Percentiles rank a stretch among this genome's conserved stretches.
phyloP scores from a whole-genome alignment of 2,329 filamentous ascomycete species.

The Fusarium solani-melongenae region DNA sequence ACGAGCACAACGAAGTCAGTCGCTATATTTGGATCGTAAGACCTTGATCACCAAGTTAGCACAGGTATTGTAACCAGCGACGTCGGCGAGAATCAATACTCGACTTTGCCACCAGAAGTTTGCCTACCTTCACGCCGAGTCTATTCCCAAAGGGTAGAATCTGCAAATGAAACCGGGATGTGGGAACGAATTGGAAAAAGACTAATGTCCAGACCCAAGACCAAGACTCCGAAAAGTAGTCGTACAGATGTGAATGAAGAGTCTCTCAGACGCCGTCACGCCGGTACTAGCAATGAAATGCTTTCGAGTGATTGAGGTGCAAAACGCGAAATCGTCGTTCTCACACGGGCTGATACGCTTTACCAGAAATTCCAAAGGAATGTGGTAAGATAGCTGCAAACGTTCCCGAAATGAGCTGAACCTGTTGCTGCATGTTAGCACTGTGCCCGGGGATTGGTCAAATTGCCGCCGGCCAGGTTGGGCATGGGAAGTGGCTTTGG shows the following conservation, averaged over 20 bases:
- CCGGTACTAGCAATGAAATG: slow-evolving; percentile 50
- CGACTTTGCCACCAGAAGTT: background rate
- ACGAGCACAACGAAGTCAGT: slow-evolving; percentile 43
- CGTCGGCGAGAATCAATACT: background rate
- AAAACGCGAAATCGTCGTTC: slow-evolving; percentile 44
- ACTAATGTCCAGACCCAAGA: slow-evolving; percentile 51
- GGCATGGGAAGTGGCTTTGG: background rate
- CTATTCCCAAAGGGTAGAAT: slow-evolving; percentile 43
- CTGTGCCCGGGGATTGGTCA: background rate
- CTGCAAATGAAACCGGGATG: slow-evolving; percentile 44
- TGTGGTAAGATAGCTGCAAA: slow-evolving; percentile 52
- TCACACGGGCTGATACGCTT: slow-evolving; percentile 45
- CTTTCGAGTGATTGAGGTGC: slow-evolving; percentile 42
- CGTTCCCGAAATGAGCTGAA: slow-evolving; percentile 56
- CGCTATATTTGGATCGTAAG: slow-evolving; percentile 41
- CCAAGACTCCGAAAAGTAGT: slow-evolving; percentile 52
- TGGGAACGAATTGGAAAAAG: slow-evolving; percentile 49
- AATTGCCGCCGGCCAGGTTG: background rate
- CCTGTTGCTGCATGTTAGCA: slow-evolving; percentile 46
- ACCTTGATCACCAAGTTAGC: slow-evolving; percentile 32
- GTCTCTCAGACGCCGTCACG: slow-evolving; percentile 55
- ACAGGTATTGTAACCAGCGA: background rate
- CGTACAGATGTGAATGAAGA: slow-evolving; percentile 50
- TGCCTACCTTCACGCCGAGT: slow-evolving; percentile 43
- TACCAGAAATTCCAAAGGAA: slow-evolving; percentile 55